Conservation (phyloP, 108 stramenopile species). For the Pseudonitzschia delicatissima region DNA sequence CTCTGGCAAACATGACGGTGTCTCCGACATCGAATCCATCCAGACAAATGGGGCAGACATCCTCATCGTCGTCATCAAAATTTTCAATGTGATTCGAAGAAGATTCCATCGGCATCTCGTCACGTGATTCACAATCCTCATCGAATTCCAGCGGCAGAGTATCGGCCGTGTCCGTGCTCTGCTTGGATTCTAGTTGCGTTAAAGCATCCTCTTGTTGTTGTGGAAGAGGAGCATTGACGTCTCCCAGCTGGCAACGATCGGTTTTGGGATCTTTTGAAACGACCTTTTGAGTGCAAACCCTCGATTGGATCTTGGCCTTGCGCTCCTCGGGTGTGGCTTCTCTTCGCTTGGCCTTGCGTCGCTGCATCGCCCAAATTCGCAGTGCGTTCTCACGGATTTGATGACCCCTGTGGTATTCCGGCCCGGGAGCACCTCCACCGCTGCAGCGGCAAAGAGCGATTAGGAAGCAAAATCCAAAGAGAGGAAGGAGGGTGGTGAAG, state of each 20-base stretch:
- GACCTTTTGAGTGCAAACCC: slow-evolving; percentile 13
- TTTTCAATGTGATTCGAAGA: not conserved
- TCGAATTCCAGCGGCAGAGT: not conserved
- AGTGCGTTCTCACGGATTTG: slow-evolving; percentile 18
- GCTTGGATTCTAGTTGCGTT: not conserved
- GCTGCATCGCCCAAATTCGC: slow-evolving; percentile 2
- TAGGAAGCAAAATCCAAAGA: no score
- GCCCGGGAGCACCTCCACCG: slow-evolving; percentile 4
- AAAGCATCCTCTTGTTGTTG: not conserved
- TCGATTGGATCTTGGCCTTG: not conserved
- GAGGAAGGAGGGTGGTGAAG: no score
- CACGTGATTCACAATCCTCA: not conserved
- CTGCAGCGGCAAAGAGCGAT: no score
- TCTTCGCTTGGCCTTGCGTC: not conserved
- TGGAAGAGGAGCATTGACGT: not conserved
- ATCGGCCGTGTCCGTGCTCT: slow-evolving; percentile 1
- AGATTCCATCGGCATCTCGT: not conserved
- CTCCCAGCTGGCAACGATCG: not conserved
- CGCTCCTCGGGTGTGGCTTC: slow-evolving; percentile 11
- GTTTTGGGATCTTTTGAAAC: not conserved
- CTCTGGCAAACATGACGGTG: slow-evolving; percentile 18
- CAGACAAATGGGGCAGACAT: slow-evolving; percentile 38
- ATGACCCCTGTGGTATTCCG: slow-evolving; percentile 19
- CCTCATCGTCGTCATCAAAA: slow-evolving; percentile 26
- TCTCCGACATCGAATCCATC: slow-evolving; percentile 35